These are phyloP conservation scores for Spergularia azorica DNA, from an alignment of 179 eudicot species.

Conservation along the genomic window DNA sequence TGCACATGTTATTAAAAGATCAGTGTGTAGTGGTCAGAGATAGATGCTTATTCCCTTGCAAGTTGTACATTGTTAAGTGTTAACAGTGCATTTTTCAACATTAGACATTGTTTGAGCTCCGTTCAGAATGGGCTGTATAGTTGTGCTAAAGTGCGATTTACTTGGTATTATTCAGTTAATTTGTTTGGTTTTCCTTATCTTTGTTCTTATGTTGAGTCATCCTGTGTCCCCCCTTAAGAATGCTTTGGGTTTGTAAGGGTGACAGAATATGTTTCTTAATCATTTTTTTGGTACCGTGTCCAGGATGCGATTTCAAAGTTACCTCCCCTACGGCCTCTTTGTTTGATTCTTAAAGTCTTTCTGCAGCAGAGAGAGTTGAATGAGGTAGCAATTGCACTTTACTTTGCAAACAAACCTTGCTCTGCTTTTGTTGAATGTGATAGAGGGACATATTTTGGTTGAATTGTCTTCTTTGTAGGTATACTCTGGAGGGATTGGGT, in stretches of 20 bases:
- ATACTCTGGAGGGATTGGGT: constrained; percentile 93
- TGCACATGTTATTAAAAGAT: background rate
- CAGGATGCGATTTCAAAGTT: constrained; percentile 73
- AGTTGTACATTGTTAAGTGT: background rate
- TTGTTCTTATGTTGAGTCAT: background rate
- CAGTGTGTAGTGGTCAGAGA: background rate
- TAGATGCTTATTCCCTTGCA: background rate
- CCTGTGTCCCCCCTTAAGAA: background rate
- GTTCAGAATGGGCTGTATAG: background rate
- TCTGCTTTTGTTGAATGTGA: constrained; percentile 1
- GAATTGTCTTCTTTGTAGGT: constrained; percentile 43
- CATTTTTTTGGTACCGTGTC: constrained; percentile 6
- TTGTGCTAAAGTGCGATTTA: background rate
- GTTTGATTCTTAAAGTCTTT: constrained; percentile 87
- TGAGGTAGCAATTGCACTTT: constrained; percentile 50
- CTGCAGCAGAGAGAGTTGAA: constrained; percentile 90
- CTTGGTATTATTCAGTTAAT: background rate
- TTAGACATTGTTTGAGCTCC: background rate
- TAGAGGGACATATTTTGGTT: constrained; percentile 4
- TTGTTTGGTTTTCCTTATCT: background rate
- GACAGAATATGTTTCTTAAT: background rate
- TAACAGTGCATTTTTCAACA: background rate
- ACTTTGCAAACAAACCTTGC: background rate
- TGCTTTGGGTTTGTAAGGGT: background rate
- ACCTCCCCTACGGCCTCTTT: constrained; percentile 82